Evolutionary conservation across 2,329 filamentous ascomycete species (phyloP).

Genomic region (Epichloe hybrida): DNA sequence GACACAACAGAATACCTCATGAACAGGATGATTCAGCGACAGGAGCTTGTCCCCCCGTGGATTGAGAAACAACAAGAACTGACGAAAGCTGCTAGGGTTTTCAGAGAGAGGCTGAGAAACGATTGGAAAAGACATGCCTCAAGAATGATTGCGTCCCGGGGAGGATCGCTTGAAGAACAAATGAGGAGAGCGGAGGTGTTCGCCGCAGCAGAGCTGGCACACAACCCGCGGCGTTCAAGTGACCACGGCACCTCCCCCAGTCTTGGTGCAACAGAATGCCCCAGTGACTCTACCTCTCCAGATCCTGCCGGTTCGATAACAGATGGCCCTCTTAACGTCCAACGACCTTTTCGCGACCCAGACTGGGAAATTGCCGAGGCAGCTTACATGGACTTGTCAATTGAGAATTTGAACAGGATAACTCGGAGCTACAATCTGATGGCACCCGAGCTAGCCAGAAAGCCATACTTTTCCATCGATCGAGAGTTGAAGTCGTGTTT

Average conservation of each 20-base stretch:
- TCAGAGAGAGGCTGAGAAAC: conserved; percentile 59
- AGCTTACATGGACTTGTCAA: conserved; percentile 61
- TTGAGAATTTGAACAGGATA: conserved; percentile 65
- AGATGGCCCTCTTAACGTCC: conserved; percentile 11
- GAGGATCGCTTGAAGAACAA: conserved; percentile 62
- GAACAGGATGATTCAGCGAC: conserved; percentile 96
- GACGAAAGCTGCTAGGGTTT: conserved; percentile 50
- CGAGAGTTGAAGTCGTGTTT: conserved; percentile 73
- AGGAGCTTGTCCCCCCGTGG: conserved; percentile 97
- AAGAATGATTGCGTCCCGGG: conserved; percentile 60
- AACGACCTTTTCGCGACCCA: conserved; percentile 61
- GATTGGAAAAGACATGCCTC: conserved; percentile 82
- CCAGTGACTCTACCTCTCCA: not conserved
- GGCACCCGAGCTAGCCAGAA: conserved; percentile 83
- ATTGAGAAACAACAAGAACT: conserved; percentile 97
- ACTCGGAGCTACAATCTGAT: conserved; percentile 88
- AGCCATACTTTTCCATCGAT: conserved; percentile 76
- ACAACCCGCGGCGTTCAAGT: conserved; percentile 39
- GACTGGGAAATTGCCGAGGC: conserved; percentile 61
- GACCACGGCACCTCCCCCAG: not conserved
- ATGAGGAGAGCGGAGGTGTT: conserved; percentile 58
- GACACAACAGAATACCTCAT: conserved; percentile 96
- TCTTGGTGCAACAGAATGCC: not conserved
- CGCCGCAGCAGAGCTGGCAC: conserved; percentile 56
- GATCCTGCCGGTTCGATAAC: not conserved